Conservation (phyloP, 306 rosid species). For the Luffa acutangula region DNA sequence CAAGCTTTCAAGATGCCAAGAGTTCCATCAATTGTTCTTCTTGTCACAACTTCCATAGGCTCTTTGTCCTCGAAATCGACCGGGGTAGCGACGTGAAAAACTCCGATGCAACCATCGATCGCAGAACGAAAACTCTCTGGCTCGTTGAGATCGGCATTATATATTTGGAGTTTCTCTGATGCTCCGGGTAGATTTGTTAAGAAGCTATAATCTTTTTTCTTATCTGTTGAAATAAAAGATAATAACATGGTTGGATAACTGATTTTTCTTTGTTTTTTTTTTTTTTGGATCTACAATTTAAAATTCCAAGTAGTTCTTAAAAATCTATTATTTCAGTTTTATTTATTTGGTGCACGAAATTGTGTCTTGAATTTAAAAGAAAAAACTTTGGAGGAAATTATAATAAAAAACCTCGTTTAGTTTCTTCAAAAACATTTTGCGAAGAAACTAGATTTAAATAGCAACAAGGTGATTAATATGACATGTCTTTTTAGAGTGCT, state of each 20-base stretch:
- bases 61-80: constrained; percentile 12
- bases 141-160: constrained; percentile 26
- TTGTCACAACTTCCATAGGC: constrained; percentile 27
- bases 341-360: too few species aligned
- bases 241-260: background rate
- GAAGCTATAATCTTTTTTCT: background rate
- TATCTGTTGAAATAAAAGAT: background rate
- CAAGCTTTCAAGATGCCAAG: constrained; percentile 44
- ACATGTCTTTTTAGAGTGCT: too few species aligned
- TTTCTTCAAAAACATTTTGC: too few species aligned
- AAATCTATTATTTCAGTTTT: too few species aligned
- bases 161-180: constrained; percentile 28
- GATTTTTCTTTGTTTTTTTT: too few species aligned
- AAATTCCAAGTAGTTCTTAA: background rate
- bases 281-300: background rate
- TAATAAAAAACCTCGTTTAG: too few species aligned
- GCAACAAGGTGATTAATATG: too few species aligned
- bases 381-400: too few species aligned
- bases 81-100: background rate
- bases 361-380: too few species aligned
- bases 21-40: constrained; percentile 43
- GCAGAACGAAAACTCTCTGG: background rate
- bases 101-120: background rate
- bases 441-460: too few species aligned
- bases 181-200: constrained; percentile 43